Evolutionary conservation across 768 basidiomycete genomes (phyloP).

Genomic region (Fistulinella prunicolor): DNA sequence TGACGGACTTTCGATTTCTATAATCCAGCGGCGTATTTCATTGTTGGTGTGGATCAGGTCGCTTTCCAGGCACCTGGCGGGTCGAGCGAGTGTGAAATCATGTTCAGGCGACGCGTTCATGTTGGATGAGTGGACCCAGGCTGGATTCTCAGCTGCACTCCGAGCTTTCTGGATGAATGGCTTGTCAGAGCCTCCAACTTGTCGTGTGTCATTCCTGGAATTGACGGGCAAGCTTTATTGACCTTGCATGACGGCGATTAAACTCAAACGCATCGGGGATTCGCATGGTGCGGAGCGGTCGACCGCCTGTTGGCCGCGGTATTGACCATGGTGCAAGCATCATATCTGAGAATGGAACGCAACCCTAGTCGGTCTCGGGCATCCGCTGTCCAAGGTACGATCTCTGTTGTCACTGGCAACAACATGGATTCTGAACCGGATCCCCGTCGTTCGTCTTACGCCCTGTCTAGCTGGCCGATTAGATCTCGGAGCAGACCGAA

Average conservation of each 20-base stretch:
- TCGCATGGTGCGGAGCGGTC: constrained; percentile 15
- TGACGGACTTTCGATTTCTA: constrained; percentile 4
- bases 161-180: background rate
- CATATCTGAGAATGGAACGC: constrained; percentile 4
- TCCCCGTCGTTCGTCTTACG: constrained; percentile 12
- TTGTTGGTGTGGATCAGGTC: constrained; percentile 25
- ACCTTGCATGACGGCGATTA: constrained; percentile 20
- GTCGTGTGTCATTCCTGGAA: constrained; percentile 8
- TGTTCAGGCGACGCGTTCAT: background rate
- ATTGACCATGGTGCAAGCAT: constrained; percentile 7
- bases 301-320: constrained; percentile 15
- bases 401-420: constrained; percentile 26
- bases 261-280: constrained; percentile 23
- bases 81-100: constrained; percentile 1
- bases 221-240: constrained; percentile 5
- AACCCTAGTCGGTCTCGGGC: background rate
- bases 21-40: constrained; percentile 1
- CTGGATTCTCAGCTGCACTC: constrained; percentile 11
- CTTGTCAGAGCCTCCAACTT: constrained; percentile 8
- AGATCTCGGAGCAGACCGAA: constrained; percentile 13
- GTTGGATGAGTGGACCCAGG: background rate
- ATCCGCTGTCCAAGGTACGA: constrained; percentile 15
- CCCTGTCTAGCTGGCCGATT: constrained; percentile 3
- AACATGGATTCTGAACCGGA: constrained; percentile 24
- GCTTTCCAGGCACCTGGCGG: constrained; percentile 4